These are phyloP conservation scores for Mucor circinelloides DNA, from an alignment of 371 early-diverging fungal genomes.

Conservation along the genomic window DNA sequence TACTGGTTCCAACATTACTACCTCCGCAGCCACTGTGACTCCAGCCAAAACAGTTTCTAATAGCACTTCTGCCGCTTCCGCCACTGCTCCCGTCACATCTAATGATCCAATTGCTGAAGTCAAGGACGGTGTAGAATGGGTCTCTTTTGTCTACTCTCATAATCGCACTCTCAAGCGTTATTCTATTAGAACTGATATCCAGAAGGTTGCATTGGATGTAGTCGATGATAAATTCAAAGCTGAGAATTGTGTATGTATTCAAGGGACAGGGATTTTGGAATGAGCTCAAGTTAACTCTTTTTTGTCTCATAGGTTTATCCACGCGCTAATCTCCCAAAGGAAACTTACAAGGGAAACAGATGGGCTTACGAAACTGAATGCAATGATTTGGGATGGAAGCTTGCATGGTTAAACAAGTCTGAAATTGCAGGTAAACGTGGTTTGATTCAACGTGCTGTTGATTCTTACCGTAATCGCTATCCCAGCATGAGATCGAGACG, in stretches of 20 bases:
- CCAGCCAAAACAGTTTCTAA: conserved; percentile 16
- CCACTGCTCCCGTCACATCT: conserved; percentile 5
- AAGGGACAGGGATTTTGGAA: not conserved
- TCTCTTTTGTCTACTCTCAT: conserved; percentile 71
- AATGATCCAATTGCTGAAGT: conserved; percentile 51
- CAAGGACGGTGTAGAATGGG: conserved; percentile 71
- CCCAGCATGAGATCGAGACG: conserved; percentile 81
- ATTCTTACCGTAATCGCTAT: conserved; percentile 89
- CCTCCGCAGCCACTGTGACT: conserved; percentile 5
- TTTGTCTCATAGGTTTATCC: conserved; percentile 44
- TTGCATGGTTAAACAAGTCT: conserved; percentile 87
- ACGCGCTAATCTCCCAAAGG: conserved; percentile 74
- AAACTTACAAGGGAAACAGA: conserved; percentile 86
- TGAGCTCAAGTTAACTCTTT: not conserved
- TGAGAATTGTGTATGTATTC: conserved; percentile 74
- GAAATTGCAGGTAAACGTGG: conserved; percentile 89
- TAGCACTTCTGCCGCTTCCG: not conserved
- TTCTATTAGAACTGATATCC: conserved; percentile 83
- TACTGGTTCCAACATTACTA: not conserved
- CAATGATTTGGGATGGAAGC: conserved; percentile 91
- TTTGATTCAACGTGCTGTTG: conserved; percentile 93
- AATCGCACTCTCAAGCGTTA: conserved; percentile 69
- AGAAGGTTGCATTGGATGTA: conserved; percentile 64
- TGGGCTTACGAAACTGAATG: conserved; percentile 95
- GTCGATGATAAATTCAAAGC: conserved; percentile 76